phyloP scores from a whole-genome alignment of 345 rosid genomes.

The Boechera stricta region DNA sequence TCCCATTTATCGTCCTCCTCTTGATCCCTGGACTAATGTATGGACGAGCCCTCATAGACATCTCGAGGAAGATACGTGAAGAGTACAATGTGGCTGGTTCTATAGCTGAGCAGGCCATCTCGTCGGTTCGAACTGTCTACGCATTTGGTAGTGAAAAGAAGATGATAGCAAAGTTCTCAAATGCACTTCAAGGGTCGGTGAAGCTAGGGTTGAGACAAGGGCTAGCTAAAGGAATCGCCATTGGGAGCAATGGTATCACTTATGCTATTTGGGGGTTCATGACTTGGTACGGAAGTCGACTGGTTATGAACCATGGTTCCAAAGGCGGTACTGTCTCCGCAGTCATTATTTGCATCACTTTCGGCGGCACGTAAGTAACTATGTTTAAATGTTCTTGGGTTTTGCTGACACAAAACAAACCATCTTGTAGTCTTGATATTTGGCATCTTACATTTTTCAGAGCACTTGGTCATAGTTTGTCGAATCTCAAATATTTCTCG shows the following conservation, averaged over 20 bases:
- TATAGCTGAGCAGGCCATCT: slow-evolving; percentile 87
- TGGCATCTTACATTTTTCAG: slow-evolving; percentile 71
- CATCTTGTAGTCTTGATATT: slow-evolving; percentile 58
- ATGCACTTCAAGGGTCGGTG: slow-evolving; percentile 76
- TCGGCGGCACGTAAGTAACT: slow-evolving; percentile 76
- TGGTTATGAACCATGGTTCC: slow-evolving; percentile 78
- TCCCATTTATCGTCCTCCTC: slow-evolving; percentile 82
- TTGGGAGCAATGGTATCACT: slow-evolving; percentile 89
- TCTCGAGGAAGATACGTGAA: slow-evolving; percentile 83
- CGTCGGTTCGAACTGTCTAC: slow-evolving; percentile 78
- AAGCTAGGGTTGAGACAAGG: slow-evolving; percentile 92
- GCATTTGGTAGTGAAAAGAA: slow-evolving; percentile 86
- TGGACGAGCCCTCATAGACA: slow-evolving; percentile 79
- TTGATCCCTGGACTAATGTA: slow-evolving; percentile 91
- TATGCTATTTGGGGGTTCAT: slow-evolving; percentile 94
- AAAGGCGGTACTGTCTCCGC: slow-evolving; percentile 90
- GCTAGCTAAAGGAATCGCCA: slow-evolving; percentile 84
- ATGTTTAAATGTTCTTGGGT: slow-evolving; percentile 56
- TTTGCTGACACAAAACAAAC: slow-evolving; percentile 56
- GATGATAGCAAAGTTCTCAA: slow-evolving; percentile 75
- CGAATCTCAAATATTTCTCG: slow-evolving; percentile 73
- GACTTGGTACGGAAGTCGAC: slow-evolving; percentile 94
- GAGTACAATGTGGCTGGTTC: slow-evolving; percentile 85
- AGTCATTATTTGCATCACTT: slow-evolving; percentile 72
- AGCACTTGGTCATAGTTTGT: slow-evolving; percentile 65